phyloP scores from a whole-genome alignment of 2,329 filamentous ascomycete genomes.

The Exophiala viscosa region DNA sequence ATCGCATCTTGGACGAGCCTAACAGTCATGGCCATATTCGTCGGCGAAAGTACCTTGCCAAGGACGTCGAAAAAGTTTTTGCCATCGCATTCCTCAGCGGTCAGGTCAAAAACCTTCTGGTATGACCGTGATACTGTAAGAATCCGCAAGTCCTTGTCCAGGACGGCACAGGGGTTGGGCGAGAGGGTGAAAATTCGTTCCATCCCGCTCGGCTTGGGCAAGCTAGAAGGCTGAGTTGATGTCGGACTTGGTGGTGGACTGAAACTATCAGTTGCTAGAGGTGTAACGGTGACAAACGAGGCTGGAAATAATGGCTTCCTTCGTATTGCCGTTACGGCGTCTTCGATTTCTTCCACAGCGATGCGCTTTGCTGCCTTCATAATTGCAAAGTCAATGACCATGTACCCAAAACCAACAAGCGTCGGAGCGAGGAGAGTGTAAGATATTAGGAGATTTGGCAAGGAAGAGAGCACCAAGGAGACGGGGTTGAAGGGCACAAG shows the following conservation, averaged over 20 bases:
- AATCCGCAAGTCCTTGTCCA: conserved; percentile 37
- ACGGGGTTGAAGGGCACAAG: background rate
- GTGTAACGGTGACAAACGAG: conserved; percentile 6
- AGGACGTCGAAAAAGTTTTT: conserved; percentile 40
- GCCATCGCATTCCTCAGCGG: conserved; percentile 37
- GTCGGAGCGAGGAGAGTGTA: background rate
- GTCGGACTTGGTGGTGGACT: conserved; percentile 16
- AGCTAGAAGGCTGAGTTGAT: background rate
- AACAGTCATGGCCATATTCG: conserved; percentile 36
- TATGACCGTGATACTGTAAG: conserved; percentile 45
- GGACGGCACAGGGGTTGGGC: conserved; percentile 38
- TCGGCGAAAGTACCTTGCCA: conserved; percentile 33
- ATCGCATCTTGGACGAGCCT: conserved; percentile 39
- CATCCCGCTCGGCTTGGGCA: conserved; percentile 18
- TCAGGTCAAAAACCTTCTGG: conserved; percentile 33
- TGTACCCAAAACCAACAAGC: background rate
- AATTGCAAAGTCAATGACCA: conserved; percentile 4
- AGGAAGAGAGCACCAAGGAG: background rate
- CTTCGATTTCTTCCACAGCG: conserved; percentile 14
- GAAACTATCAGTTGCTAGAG: conserved; percentile 13
- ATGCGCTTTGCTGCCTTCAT: conserved; percentile 22
- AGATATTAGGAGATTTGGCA: background rate
- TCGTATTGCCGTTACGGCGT: conserved; percentile 1
- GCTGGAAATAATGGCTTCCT: conserved; percentile 14
- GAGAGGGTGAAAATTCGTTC: conserved; percentile 30